phyloP scores from a whole-genome alignment of 192 early-diverging fungal genomes.

The Linnemannia elongata region DNA sequence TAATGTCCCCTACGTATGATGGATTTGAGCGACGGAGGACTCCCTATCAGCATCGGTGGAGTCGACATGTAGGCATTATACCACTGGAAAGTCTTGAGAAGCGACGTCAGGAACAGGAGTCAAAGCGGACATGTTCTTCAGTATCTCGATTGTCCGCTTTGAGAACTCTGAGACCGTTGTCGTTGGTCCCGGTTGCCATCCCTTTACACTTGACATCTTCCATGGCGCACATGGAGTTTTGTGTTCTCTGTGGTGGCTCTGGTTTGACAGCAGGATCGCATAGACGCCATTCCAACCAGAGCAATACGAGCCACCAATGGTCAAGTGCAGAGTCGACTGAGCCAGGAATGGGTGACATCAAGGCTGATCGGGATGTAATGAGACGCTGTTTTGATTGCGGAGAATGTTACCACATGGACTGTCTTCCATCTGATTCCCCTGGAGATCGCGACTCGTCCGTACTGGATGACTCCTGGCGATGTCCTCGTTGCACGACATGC shows the following conservation, averaged over 20 bases:
- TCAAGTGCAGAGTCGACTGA: background rate
- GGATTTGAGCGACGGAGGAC: background rate
- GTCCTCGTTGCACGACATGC: conserved; percentile 36
- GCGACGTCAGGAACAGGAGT: conserved; percentile 17
- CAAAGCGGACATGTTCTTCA: background rate
- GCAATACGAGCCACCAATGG: background rate
- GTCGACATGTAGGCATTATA: conserved; percentile 5
- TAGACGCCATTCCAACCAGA: conserved; percentile 10
- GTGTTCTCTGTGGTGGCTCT: conserved; percentile 19
- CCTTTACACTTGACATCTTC: background rate
- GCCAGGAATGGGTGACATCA: background rate
- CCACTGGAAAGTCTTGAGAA: conserved; percentile 28
- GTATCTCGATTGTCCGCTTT: background rate
- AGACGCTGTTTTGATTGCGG: conserved; percentile 60
- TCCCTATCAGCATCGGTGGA: background rate
- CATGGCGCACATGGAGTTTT: conserved; percentile 1
- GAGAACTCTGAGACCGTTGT: background rate
- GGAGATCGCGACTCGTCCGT: background rate
- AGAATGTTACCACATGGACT: conserved; percentile 64
- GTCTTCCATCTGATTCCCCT: conserved; percentile 24
- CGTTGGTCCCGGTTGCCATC: background rate
- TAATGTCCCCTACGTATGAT: background rate
- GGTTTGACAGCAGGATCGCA: background rate
- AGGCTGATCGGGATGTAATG: conserved; percentile 15
- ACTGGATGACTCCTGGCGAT: conserved; percentile 20